These are phyloP conservation scores for Scleroderma citrinum DNA, from an alignment of 768 basidiomycete species.

Conservation along the genomic window DNA sequence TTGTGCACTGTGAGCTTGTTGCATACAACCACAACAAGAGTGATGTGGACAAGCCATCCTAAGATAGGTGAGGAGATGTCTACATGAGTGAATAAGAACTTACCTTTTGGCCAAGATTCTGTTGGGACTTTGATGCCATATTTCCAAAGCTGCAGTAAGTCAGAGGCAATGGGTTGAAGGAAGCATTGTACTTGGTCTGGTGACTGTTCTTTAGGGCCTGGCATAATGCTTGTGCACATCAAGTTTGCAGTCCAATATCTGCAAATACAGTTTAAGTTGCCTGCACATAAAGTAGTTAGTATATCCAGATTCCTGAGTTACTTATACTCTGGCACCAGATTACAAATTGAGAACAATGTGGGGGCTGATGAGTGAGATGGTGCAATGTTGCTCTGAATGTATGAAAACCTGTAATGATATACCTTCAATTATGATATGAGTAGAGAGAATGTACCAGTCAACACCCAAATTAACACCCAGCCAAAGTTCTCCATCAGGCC, in stretches of 20 bases:
- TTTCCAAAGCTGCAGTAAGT: constrained; percentile 19
- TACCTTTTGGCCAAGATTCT: constrained; percentile 16
- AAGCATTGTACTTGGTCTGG: constrained; percentile 23
- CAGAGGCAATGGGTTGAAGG: constrained; percentile 19
- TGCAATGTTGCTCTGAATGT: constrained; percentile 28
- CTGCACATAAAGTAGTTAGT: no score
- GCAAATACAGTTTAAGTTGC: background rate
- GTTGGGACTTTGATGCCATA: constrained; percentile 10
- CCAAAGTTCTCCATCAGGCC: constrained; percentile 19
- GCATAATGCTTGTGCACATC: constrained; percentile 17
- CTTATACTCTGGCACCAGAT: constrained; percentile 18
- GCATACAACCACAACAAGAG: constrained; percentile 30
- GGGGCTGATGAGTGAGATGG: constrained; percentile 24
- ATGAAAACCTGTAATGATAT: constrained; percentile 27
- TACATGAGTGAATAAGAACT: background rate
- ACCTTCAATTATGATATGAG: no score
- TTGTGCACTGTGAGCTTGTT: constrained; percentile 36
- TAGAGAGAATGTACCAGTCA: constrained; percentile 23
- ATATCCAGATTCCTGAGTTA: no score
- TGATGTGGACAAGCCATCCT: constrained; percentile 14
- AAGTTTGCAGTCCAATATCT: constrained; percentile 13
- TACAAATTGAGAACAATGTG: constrained; percentile 26
- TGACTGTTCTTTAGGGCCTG: constrained; percentile 23
- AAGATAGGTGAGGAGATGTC: background rate
- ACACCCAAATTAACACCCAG: constrained; percentile 25